phyloP scores from a whole-genome alignment of 2,329 filamentous ascomycete species.

The Scedosporium minutisporum region DNA sequence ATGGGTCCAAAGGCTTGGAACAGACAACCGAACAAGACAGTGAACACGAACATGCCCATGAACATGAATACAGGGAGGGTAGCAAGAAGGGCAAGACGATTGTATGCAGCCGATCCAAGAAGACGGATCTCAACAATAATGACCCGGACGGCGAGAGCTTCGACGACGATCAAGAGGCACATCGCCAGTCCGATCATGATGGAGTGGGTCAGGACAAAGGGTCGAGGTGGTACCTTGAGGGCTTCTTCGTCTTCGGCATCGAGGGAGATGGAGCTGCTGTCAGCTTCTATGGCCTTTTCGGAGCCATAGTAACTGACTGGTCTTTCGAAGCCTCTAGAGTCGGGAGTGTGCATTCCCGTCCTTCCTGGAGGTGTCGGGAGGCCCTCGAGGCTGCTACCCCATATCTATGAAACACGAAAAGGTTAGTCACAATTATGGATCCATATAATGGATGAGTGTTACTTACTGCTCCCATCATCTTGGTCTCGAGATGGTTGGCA shows the following conservation, averaged over 20 bases:
- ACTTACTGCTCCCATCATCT: neutral
- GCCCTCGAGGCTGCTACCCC: neutral
- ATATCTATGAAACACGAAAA: neutral
- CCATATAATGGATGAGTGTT: neutral
- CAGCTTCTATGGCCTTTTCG: neutral
- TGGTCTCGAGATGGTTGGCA: neutral
- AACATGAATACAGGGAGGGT: conserved; percentile 66
- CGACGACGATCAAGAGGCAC: neutral
- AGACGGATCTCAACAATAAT: neutral
- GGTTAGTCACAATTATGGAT: neutral
- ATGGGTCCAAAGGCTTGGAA: conserved; percentile 70
- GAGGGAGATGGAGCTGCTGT: neutral
- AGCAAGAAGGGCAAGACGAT: conserved; percentile 53
- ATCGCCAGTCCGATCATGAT: neutral
- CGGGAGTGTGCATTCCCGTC: neutral
- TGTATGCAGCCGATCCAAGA: conserved; percentile 25
- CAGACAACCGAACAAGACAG: conserved; percentile 67
- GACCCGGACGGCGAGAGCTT: neutral
- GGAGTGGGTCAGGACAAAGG: neutral
- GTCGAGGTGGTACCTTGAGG: neutral
- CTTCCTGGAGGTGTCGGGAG: neutral
- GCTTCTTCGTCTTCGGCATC: neutral
- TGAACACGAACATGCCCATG: conserved; percentile 72
- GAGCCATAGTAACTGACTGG: neutral
- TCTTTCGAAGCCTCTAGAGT: neutral